Conservation (phyloP, 169 alveolate genomes). For the Cryptosporidium baileyi region DNA sequence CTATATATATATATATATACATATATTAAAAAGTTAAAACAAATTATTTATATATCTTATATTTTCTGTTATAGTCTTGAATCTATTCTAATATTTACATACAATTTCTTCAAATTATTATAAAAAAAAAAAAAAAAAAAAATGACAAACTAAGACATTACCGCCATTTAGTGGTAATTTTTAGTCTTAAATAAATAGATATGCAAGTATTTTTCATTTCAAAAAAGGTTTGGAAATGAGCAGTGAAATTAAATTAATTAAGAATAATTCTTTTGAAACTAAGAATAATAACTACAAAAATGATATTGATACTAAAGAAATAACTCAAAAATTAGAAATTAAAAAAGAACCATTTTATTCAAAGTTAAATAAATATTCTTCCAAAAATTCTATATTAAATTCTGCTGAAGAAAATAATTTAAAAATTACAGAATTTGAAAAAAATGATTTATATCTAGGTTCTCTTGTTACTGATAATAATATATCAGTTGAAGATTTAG, state of each 20-base stretch:
- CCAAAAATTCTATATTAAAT: background rate
- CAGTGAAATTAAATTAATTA: constrained; percentile 7
- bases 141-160: constrained; percentile 19
- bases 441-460: background rate
- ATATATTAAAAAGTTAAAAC: too few relatives aligned
- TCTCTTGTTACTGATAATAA: background rate
- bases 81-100: too few relatives aligned
- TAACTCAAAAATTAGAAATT: background rate
- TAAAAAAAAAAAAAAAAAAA: background rate
- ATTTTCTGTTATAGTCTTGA: too few relatives aligned
- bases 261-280: background rate
- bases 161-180: constrained; percentile 64
- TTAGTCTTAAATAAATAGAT: background rate
- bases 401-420: background rate
- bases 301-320: background rate
- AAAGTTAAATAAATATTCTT: background rate
- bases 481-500: background rate
- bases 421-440: background rate
- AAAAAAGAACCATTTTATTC: background rate
- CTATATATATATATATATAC: too few relatives aligned
- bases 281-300: background rate
- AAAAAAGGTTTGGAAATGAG: constrained; percentile 14
- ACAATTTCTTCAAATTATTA: too few relatives aligned
- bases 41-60: too few relatives aligned
- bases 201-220: background rate